A percentile compares a stretch with the other conserved stretches of the same genome.
These are phyloP conservation scores for Saccharum hybrid DNA, from an alignment of 202 grass and related monocot genomes.

Conservation along the genomic window DNA sequence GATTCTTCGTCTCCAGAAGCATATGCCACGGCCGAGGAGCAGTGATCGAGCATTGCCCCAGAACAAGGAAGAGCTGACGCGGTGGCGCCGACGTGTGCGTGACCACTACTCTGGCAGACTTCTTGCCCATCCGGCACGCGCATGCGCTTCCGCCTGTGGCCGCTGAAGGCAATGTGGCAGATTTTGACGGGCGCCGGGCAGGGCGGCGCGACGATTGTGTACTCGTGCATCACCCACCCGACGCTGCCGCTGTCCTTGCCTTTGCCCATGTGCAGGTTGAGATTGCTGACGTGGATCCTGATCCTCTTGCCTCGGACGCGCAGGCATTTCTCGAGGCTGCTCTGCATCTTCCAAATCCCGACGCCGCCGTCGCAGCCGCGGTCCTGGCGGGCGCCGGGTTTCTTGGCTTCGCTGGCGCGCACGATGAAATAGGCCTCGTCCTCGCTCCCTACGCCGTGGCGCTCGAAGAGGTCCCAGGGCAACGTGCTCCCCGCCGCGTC, in stretches of 20 bases:
- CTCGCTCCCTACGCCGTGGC: slow-evolving; percentile 1
- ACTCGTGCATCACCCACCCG: slow-evolving; percentile 51
- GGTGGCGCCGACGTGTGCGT: no score
- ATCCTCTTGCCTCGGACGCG: neutral
- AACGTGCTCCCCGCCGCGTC: slow-evolving; percentile 9
- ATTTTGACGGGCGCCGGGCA: neutral
- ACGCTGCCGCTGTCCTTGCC: neutral
- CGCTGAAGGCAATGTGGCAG: slow-evolving; percentile 12
- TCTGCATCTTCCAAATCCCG: slow-evolving; percentile 1
- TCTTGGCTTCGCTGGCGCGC: neutral
- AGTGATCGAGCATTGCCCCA: neutral
- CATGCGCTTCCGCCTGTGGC: slow-evolving; percentile 4
- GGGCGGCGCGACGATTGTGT: neutral
- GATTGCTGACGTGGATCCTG: neutral
- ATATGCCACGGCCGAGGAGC: no score
- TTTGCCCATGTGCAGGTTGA: neutral
- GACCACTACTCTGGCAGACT: neutral
- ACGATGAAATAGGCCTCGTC: slow-evolving; percentile 28
- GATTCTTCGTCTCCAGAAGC: neutral
- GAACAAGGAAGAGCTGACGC: neutral
- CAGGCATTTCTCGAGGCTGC: neutral
- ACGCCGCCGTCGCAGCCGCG: neutral
- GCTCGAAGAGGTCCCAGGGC: slow-evolving; percentile 7
- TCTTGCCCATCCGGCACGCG: neutral
- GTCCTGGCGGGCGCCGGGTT: neutral